These are phyloP conservation scores for Phialophora tarda DNA, from an alignment of 2,329 filamentous ascomycete species.

Conservation along the genomic window DNA sequence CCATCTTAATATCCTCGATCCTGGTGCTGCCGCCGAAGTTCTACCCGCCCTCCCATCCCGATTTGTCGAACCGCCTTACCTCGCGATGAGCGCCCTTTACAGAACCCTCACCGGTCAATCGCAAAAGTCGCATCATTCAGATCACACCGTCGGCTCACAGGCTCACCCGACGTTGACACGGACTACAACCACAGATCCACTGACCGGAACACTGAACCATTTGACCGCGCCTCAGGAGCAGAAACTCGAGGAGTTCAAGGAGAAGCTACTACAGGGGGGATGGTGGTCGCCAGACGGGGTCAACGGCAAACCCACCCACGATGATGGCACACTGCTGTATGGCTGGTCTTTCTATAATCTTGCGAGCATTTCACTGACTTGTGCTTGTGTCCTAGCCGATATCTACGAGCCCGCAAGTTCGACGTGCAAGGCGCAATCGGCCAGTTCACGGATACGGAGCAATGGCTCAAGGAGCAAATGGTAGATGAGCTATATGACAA, in stretches of 20 bases:
- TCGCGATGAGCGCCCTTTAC: conserved; percentile 34
- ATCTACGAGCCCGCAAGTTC: conserved; percentile 83
- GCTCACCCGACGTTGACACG: conserved; percentile 27
- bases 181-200: conserved; percentile 39
- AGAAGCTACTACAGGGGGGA: conserved; percentile 66
- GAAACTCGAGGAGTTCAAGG: conserved; percentile 74
- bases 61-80: not conserved
- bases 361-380: conserved; percentile 26
- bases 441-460: conserved; percentile 87
- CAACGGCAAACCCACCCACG: conserved; percentile 50
- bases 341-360: conserved; percentile 33
- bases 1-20: not conserved
- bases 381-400: conserved; percentile 65
- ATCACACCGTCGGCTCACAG: conserved; percentile 25
- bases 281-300: conserved; percentile 51
- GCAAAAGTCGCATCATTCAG: conserved; percentile 38
- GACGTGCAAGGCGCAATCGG: conserved; percentile 74
- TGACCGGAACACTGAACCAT: conserved; percentile 76
- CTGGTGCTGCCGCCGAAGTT: not conserved
- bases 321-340: conserved; percentile 56
- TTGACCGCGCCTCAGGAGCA: conserved; percentile 71
- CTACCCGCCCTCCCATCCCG: not conserved
- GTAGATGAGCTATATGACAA: conserved; percentile 81
- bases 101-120: conserved; percentile 40
- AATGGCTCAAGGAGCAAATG: conserved; percentile 81